Evolutionary conservation across 2,329 filamentous ascomycete species (phyloP).

Genomic region (Colletotrichum falcatum): DNA sequence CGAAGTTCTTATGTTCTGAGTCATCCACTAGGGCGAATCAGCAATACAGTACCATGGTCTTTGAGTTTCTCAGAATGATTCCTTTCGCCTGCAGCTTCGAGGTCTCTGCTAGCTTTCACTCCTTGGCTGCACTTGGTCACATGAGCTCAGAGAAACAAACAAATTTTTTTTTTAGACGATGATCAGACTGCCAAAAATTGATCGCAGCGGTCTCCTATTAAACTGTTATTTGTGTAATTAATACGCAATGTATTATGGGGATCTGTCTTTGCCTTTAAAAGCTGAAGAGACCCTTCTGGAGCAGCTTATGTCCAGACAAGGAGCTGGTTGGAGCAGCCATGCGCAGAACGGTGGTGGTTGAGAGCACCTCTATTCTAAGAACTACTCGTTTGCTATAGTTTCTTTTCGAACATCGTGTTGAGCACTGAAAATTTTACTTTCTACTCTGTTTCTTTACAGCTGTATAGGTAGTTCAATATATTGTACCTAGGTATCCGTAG

Average conservation of each 20-base stretch:
- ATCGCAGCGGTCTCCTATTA: too few species aligned
- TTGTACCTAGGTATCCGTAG: too few species aligned
- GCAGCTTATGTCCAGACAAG: background rate
- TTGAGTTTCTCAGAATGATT: background rate
- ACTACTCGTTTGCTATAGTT: too few species aligned
- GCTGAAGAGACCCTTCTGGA: background rate
- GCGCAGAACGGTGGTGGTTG: background rate
- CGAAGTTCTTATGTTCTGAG: too few species aligned
- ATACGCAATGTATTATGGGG: background rate
- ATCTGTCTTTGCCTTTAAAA: background rate
- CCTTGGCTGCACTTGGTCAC: background rate
- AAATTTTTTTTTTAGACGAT: background rate
- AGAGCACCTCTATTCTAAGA: too few species aligned
- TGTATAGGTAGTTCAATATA: too few species aligned
- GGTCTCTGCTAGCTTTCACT: background rate
- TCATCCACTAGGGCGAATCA: background rate
- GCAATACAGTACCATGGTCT: background rate
- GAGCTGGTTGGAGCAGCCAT: background rate
- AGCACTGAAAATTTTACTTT: too few species aligned
- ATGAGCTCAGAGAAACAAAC: background rate
- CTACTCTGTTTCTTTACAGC: too few species aligned
- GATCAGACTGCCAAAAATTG: background rate
- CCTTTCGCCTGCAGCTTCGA: background rate
- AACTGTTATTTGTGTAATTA: background rate
- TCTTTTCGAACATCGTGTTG: too few species aligned